phyloP scores from a whole-genome alignment of 176 grass and related monocot genomes.

The Leersia perrieri region DNA sequence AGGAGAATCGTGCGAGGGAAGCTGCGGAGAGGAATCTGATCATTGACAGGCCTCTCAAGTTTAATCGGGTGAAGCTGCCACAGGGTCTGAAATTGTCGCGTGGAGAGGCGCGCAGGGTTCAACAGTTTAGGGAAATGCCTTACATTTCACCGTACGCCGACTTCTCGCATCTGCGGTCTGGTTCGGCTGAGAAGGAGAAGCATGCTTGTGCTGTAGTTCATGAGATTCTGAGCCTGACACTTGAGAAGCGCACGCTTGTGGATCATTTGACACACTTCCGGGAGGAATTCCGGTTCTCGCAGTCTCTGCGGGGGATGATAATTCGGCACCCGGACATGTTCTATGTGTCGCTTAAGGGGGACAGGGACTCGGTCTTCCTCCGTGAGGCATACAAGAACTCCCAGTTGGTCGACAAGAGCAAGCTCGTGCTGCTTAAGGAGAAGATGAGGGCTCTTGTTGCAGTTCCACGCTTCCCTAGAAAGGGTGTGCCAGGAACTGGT shows the following conservation, averaged over 20 bases:
- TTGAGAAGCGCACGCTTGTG: constrained; percentile 86
- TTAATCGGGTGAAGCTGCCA: constrained; percentile 75
- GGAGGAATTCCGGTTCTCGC: constrained; percentile 93
- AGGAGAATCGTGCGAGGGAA: constrained; percentile 66
- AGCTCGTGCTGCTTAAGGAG: constrained; percentile 84
- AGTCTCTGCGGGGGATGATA: constrained; percentile 82
- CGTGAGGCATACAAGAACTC: constrained; percentile 86
- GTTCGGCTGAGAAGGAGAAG: constrained; percentile 76
- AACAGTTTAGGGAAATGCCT: constrained; percentile 59
- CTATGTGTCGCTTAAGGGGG: constrained; percentile 87
- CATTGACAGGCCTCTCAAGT: constrained; percentile 76
- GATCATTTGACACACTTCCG: constrained; percentile 90
- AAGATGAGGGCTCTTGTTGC: constrained; percentile 86
- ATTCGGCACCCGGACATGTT: constrained; percentile 93
- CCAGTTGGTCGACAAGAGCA: constrained; percentile 78
- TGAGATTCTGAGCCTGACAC: constrained; percentile 83
- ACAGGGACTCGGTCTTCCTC: constrained; percentile 87
- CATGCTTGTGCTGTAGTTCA: constrained; percentile 87
- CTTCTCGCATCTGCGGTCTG: constrained; percentile 62
- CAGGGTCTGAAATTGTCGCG: constrained; percentile 68
- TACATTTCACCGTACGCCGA: constrained; percentile 87
- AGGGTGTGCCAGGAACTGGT: neutral
- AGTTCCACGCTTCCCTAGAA: constrained; percentile 53
- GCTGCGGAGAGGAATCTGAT: constrained; percentile 74
- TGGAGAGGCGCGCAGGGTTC: constrained; percentile 61